Base-by-base conservation (phyloP, 495 filamentous ascomycete genomes). In the Aspergillus ostianus region DNA sequence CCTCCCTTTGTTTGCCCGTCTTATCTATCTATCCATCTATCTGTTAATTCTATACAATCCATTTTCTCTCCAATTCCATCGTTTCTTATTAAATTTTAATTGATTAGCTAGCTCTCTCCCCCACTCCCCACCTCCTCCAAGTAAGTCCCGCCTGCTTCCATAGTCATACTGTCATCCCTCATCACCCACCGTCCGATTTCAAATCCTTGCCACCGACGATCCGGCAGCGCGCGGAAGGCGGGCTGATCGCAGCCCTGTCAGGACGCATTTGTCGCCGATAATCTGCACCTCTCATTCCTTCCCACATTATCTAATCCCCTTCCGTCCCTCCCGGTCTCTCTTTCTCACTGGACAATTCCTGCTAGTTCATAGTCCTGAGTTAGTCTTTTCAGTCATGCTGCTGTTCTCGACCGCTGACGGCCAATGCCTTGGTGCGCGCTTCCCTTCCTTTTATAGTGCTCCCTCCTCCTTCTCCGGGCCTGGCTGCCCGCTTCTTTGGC, bases 321-420 rank as follows among this genome's bases (percentile, higher is more conserved):
- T 63, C 65, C 65, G 59, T 60, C 55, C 47, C 53, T 67, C 57
- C 62, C 65, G 65, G 64, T 26, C 48, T 50, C 44, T 51, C 53
- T 56, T 49, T 61, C 26, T 58, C 5, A 21, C 32, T 51, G 30
- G 56, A 48, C 63, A 60, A 65, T 58, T 59, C 41, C 30, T 26
- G 13, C 56, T 49, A 20, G 23, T 49, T 32, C 30, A 12, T 32
- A 7, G 30, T 32, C 30, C 30, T 32, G 30, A 32, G 30, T 32
- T 32, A 32, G 10, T 32, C 30, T 32, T 26, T 49, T 49, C 18
- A 27, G 23, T 47, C 49, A 59, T 57, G 46, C 47, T 57, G 62
- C 66, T 65, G 65, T 64, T 67, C 64, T 67, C 62, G 55, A 55
- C 60, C 62, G 53, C 54, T 50, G 57, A 62, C 66, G 61, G 63